Evolutionary conservation across 2,329 filamentous ascomycete species (phyloP).

Genomic region (Aspergillus quadricinctus): DNA sequence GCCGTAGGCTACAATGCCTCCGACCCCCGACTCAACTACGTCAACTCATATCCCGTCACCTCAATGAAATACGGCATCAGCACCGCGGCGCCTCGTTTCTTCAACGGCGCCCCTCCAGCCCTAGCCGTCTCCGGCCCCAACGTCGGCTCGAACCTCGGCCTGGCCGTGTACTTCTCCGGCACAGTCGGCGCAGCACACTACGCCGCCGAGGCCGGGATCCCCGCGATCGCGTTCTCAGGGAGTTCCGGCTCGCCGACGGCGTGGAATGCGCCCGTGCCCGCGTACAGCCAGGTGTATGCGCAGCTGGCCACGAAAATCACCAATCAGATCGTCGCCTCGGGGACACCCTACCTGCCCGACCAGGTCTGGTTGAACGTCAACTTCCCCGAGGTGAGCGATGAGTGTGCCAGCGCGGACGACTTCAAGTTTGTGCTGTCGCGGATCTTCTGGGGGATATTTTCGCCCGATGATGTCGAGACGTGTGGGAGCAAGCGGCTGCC

Average conservation of each 20-base stretch:
- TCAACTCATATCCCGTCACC: slow-evolving; percentile 66
- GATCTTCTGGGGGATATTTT: slow-evolving; percentile 48
- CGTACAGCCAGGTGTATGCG: slow-evolving; percentile 58
- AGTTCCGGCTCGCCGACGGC: slow-evolving; percentile 46
- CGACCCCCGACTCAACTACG: slow-evolving; percentile 61
- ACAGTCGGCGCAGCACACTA: slow-evolving; percentile 63
- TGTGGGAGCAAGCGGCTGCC: slow-evolving; percentile 56
- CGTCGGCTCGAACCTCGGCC: slow-evolving; percentile 54
- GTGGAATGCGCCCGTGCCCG: slow-evolving; percentile 48
- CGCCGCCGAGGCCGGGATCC: slow-evolving; percentile 55
- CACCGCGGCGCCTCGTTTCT: slow-evolving; percentile 51
- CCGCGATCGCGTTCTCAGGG: slow-evolving; percentile 66
- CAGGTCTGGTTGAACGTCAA: slow-evolving; percentile 66
- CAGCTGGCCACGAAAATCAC: slow-evolving; percentile 59
- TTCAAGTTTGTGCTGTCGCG: slow-evolving; percentile 63
- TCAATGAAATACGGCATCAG: slow-evolving; percentile 61
- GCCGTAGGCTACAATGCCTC: slow-evolving; percentile 55
- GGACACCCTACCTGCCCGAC: slow-evolving; percentile 59
- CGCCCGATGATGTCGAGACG: slow-evolving; percentile 49
- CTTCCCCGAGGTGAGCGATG: slow-evolving; percentile 51
- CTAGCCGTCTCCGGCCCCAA: slow-evolving; percentile 65
- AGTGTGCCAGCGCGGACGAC: slow-evolving; percentile 49
- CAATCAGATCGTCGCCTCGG: slow-evolving; percentile 50
- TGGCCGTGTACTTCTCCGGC: slow-evolving; percentile 57
- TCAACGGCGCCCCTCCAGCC: slow-evolving; percentile 50